Evolutionary conservation across 441 rosid genomes (phyloP).

Genomic region (Kokia cookei): DNA sequence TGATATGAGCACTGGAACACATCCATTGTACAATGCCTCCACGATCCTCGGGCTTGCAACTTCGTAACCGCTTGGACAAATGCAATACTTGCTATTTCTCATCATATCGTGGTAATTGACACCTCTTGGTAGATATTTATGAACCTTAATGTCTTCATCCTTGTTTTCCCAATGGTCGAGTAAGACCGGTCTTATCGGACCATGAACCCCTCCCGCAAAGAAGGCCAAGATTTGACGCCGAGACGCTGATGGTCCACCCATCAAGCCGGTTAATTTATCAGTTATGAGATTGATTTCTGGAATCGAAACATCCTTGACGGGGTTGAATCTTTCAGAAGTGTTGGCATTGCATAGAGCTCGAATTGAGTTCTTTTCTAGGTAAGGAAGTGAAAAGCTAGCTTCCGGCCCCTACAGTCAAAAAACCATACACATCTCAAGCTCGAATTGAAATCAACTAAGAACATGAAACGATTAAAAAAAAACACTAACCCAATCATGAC

Average conservation of each 20-base stretch:
- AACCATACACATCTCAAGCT: background rate
- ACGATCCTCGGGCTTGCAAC: conserved; percentile 89
- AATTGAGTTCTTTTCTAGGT: conserved; percentile 60
- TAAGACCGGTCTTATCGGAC: conserved; percentile 75
- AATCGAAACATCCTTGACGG: conserved; percentile 66
- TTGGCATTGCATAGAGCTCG: conserved; percentile 90
- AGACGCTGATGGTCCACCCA: conserved; percentile 90
- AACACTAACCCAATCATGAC: conserved; percentile 81
- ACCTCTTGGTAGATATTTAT: conserved; percentile 70
- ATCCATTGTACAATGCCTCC: conserved; percentile 76
- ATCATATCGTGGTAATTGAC: conserved; percentile 63
- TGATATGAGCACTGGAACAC: conserved; percentile 79
- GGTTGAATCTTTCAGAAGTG: conserved; percentile 81
- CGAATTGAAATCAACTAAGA: background rate
- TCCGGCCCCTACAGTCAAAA: conserved; percentile 52
- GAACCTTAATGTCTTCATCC: conserved; percentile 58
- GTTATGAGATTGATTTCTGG: conserved; percentile 77
- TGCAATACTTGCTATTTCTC: conserved; percentile 71
- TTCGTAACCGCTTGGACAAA: conserved; percentile 91
- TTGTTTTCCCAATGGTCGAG: conserved; percentile 83
- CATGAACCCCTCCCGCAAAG: conserved; percentile 91
- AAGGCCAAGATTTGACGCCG: conserved; percentile 74
- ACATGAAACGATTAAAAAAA: background rate
- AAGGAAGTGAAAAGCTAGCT: conserved; percentile 57
- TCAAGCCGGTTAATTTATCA: conserved; percentile 40